Evolutionary conservation across 1,139 yeast species (phyloP).

Genomic region (Pichia sp.): DNA sequence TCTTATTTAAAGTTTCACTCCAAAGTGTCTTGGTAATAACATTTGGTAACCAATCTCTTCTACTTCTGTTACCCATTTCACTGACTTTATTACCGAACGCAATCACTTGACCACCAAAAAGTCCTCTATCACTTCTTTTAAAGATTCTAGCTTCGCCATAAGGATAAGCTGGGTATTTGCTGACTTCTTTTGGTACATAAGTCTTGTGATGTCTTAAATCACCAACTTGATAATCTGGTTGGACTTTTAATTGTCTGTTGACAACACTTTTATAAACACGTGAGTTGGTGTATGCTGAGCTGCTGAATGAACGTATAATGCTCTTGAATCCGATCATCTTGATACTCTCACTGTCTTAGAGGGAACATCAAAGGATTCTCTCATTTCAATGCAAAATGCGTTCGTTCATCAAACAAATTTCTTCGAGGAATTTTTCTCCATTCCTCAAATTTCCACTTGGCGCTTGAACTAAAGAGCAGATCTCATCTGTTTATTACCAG

Average conservation of each 20-base stretch:
- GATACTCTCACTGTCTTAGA: too few relatives aligned
- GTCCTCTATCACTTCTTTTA: slow-evolving; percentile 80
- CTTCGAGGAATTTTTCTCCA: too few relatives aligned
- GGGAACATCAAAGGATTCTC: too few relatives aligned
- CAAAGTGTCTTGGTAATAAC: slow-evolving; percentile 66
- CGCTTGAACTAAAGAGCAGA: too few relatives aligned
- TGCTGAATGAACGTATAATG: slow-evolving; percentile 10
- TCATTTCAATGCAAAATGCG: too few relatives aligned
- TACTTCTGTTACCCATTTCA: slow-evolving; percentile 63
- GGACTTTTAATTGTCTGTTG: slow-evolving; percentile 29
- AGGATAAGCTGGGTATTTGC: slow-evolving; percentile 67
- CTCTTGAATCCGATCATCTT: slow-evolving; percentile 4
- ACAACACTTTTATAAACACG: slow-evolving; percentile 34
- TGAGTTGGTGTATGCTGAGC: slow-evolving; percentile 14
- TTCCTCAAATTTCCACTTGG: too few relatives aligned
- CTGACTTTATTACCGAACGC: slow-evolving; percentile 72
- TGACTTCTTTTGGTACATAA: slow-evolving; percentile 39
- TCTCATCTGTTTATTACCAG: too few relatives aligned
- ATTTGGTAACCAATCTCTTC: slow-evolving; percentile 78
- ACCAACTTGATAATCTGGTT: slow-evolving; percentile 34
- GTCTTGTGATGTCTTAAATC: slow-evolving; percentile 32
- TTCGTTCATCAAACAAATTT: too few relatives aligned
- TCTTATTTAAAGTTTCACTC: slow-evolving; percentile 67
- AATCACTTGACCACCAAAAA: slow-evolving; percentile 83
- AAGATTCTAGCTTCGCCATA: slow-evolving; percentile 71